Evolutionary conservation across 2,329 filamentous ascomycete genomes (phyloP).

Genomic region (Elsinoe necatrix): DNA sequence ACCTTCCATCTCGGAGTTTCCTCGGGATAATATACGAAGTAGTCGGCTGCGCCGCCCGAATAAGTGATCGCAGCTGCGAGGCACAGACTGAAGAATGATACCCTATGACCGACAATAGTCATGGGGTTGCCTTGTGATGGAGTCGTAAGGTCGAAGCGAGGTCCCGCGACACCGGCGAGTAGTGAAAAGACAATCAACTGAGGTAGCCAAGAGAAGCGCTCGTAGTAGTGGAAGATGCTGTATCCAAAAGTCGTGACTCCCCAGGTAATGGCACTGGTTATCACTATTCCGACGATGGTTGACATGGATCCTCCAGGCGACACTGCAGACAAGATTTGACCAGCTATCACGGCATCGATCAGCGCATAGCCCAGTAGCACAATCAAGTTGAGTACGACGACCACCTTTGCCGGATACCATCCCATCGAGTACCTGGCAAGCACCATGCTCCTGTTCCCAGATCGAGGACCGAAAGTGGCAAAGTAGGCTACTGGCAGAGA

Average conservation of each 20-base stretch:
- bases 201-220: conserved; percentile 59
- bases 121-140: conserved; percentile 43
- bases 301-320: conserved; percentile 50
- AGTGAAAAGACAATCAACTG: conserved; percentile 54
- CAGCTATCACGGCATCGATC: conserved; percentile 58
- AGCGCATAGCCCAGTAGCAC: conserved; percentile 53
- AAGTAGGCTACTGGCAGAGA: conserved; percentile 50
- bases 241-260: conserved; percentile 60
- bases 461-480: conserved; percentile 53
- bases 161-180: conserved; percentile 53
- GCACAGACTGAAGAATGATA: conserved; percentile 64
- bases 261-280: conserved; percentile 56
- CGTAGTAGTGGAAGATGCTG: conserved; percentile 58
- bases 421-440: conserved; percentile 55
- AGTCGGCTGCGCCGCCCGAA: conserved; percentile 55
- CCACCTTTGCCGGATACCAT: conserved; percentile 57
- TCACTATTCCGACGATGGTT: conserved; percentile 58
- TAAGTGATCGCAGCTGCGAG: conserved; percentile 58
- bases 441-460: conserved; percentile 55
- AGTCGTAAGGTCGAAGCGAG: conserved; percentile 49
- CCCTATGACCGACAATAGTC: conserved; percentile 47
- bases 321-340: conserved; percentile 60
- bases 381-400: conserved; percentile 55
- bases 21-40: conserved; percentile 58
- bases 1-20: conserved; percentile 44